Percentiles rank a stretch among this genome's conserved stretches.
Evolutionary conservation across 768 basidiomycete species (phyloP).

Genomic region (Tricholoma hemisulphureum): DNA sequence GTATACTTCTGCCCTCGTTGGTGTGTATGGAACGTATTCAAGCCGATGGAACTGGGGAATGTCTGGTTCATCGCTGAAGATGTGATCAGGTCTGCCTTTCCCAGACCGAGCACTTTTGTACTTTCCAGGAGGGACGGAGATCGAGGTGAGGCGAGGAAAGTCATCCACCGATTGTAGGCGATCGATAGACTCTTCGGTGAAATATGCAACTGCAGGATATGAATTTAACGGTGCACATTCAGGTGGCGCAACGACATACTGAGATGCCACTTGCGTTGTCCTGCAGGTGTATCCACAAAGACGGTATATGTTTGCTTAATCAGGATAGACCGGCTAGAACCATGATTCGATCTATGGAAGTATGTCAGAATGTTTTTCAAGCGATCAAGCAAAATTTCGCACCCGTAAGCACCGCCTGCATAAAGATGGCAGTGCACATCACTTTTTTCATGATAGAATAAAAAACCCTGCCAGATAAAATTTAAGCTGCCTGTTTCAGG

Average conservation of each 20-base stretch:
- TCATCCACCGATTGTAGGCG: conserved; percentile 63
- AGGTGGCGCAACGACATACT: conserved; percentile 43
- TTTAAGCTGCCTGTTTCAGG: conserved; percentile 1
- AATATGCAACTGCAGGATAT: conserved; percentile 66
- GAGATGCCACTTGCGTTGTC: conserved; percentile 79
- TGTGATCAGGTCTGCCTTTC: conserved; percentile 54
- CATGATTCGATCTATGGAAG: conserved; percentile 25
- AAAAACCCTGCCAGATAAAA: conserved; percentile 55
- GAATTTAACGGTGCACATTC: conserved; percentile 15
- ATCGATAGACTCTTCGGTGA: conserved; percentile 67
- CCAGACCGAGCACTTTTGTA: conserved; percentile 73
- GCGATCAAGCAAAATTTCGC: conserved; percentile 24
- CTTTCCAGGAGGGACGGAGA: conserved; percentile 60
- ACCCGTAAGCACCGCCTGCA: conserved; percentile 44
- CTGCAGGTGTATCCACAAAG: conserved; percentile 63
- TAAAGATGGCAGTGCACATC: conserved; percentile 46
- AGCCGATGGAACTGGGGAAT: conserved; percentile 37
- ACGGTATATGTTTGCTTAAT: conserved; percentile 85
- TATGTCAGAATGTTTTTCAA: neutral
- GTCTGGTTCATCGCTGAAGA: conserved; percentile 45
- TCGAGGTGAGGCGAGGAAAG: conserved; percentile 46
- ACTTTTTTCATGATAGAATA: conserved; percentile 79
- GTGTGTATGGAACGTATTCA: conserved; percentile 47
- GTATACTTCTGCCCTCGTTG: conserved; percentile 21
- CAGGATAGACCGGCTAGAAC: conserved; percentile 41